phyloP scores from a whole-genome alignment of 2,329 filamentous ascomycete species.

The Cadophora sp. region DNA sequence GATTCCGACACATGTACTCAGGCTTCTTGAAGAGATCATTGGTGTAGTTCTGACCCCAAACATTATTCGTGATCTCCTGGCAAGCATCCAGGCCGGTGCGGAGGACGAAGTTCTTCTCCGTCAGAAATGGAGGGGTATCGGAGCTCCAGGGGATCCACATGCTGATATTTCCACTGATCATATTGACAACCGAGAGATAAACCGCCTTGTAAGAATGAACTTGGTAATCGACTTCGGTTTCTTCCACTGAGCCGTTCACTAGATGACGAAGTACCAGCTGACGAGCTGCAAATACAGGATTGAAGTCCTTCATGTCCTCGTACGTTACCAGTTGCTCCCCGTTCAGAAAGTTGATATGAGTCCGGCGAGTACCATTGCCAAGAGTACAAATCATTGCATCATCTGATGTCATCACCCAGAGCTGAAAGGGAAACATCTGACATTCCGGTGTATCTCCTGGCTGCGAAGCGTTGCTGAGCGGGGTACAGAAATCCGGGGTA shows the following conservation, averaged over 20 bases:
- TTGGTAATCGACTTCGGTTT: neutral
- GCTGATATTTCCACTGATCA: constrained; percentile 12
- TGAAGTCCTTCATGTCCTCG: constrained; percentile 3
- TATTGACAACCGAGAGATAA: neutral
- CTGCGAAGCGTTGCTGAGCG: neutral
- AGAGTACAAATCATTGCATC: constrained; percentile 8
- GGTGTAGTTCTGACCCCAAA: constrained; percentile 1
- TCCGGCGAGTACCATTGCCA: constrained; percentile 3
- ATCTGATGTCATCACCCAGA: constrained; percentile 11
- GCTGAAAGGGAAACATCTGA: constrained; percentile 4
- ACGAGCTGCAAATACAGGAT: neutral
- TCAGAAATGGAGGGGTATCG: neutral
- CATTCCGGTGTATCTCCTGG: neutral
- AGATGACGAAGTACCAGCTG: neutral
- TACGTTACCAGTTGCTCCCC: constrained; percentile 2
- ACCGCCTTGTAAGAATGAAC: constrained; percentile 3
- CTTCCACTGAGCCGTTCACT: neutral
- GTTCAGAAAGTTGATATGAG: neutral
- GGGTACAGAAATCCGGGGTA: neutral
- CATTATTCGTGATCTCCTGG: constrained; percentile 10
- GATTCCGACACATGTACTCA: constrained; percentile 16
- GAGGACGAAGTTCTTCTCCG: neutral
- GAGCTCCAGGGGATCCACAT: neutral
- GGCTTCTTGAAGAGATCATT: constrained; percentile 8
- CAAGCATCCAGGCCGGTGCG: constrained; percentile 2